phyloP scores from a whole-genome alignment of 208 protist species.

The Lotmaria passim region DNA sequence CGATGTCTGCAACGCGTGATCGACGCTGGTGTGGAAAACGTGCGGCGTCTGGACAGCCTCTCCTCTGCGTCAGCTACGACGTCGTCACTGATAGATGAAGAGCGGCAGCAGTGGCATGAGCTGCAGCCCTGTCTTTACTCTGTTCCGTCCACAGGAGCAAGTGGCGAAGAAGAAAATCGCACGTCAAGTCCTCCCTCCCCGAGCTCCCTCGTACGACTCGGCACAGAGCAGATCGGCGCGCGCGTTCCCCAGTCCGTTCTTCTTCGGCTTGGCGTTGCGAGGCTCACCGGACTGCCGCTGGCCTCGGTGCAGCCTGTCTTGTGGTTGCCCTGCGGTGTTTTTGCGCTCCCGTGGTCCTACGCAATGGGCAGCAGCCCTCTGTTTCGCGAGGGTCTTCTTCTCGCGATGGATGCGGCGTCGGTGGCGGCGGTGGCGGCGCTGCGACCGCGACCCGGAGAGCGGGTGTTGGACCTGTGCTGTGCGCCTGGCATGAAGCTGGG shows the following conservation, averaged over 20 bases:
- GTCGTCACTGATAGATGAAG: background rate
- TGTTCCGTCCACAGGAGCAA: no score
- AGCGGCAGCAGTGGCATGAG: background rate
- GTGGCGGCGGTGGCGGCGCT: slow-evolving; percentile 84
- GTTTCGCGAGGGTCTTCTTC: slow-evolving; percentile 48
- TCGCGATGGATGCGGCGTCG: slow-evolving; percentile 88
- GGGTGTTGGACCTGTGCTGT: slow-evolving; percentile 87
- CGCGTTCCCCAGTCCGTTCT: background rate
- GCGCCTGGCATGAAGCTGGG: slow-evolving; percentile 88
- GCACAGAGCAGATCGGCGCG: background rate
- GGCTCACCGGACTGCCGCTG: slow-evolving; percentile 30
- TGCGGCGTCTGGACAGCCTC: background rate
- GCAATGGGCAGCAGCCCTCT: slow-evolving; percentile 34
- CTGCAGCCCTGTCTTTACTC: background rate
- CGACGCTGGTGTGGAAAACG: slow-evolving; percentile 15
- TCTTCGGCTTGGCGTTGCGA: slow-evolving; percentile 33
- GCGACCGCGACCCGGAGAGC: slow-evolving; percentile 51
- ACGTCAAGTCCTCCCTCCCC: background rate
- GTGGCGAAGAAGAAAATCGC: background rate
- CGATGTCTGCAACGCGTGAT: slow-evolving; percentile 11
- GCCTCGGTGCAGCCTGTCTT: slow-evolving; percentile 36
- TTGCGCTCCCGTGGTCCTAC: slow-evolving; percentile 45
- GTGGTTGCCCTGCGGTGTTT: slow-evolving; percentile 72
- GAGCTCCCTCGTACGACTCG: no score
- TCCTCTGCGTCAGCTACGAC: background rate